Evolutionary conservation across 2,329 filamentous ascomycete species (phyloP), one percentile per base, ranked within the genome.

Genomic region (Neonectria sp.): DNA sequence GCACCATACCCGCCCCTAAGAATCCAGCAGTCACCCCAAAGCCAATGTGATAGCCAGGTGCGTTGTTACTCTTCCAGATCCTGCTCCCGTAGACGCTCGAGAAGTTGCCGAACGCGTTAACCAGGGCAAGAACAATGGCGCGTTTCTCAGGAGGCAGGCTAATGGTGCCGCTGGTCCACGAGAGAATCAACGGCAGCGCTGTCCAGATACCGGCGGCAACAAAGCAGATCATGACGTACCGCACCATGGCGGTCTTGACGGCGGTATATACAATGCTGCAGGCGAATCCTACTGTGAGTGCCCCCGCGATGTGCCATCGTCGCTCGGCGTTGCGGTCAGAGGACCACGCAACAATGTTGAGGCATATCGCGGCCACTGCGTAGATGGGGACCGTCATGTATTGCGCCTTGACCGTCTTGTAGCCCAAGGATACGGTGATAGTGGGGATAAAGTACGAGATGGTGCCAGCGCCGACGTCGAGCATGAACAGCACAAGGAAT

Each of bases 361-460:
- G 68, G 2, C 45, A 69, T 0, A 65, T 40, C 0, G 60, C 46
- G 2, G 63, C 63, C 0, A 61, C 58, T 0, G 49, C 53, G 40
- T 66, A 72, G 2, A 72, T 61, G 2, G 69, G 67, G 0, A 68
- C 67, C 0, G 60, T 68, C 64, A 71, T 72, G 52, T 66, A 70
- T 24, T 68, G 69, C 0, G 84, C 85, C 40, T 80, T 83, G 48
- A 79, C 60, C 2, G 68, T 70, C 65, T 83, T 67, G 69, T 86
- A 88, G 21, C 86, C 85, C 2, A 88, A 79, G 0, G 82, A 82
- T 21, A 81, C 76, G 29, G 86, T 84, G 21, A 88, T 81, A 0
- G 85, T 86, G 0, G 86, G 86, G 68, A 87, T 86, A 71, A 88
- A 88, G 77, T 88, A 88, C 7, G 83, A 85, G 21, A 87, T 82